Conservation (phyloP, 169 alveolate genomes). For the Cryptosporidium andersoni region DNA sequence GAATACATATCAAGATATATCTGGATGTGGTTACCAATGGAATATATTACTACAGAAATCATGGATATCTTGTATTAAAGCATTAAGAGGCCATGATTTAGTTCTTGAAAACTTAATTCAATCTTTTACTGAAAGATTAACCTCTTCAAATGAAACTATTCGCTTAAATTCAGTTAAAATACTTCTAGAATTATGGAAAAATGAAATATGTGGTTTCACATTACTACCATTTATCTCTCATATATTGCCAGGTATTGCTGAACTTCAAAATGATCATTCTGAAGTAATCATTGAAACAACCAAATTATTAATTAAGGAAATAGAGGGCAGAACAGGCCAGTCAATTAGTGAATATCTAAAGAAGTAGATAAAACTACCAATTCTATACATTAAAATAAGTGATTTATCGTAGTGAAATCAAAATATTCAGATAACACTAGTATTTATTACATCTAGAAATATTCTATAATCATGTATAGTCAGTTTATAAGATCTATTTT, state of each 20-base stretch:
- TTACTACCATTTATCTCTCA: constrained; percentile 37
- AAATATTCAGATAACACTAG: neutral
- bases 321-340: constrained; percentile 68
- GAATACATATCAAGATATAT: neutral
- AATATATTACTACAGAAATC: constrained; percentile 14
- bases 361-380: neutral
- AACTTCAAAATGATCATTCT: constrained; percentile 44
- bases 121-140: constrained; percentile 11
- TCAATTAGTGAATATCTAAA: constrained; percentile 13
- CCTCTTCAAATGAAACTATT: constrained; percentile 15
- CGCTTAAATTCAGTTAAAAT: constrained; percentile 28
- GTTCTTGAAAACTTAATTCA: constrained; percentile 22
- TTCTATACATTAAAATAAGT: neutral
- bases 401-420: neutral
- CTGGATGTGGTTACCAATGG: constrained; percentile 63
- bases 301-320: constrained; percentile 17
- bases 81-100: constrained; percentile 32
- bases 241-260: constrained; percentile 26
- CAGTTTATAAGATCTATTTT: no score
- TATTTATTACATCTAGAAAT: no score
- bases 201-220: constrained; percentile 23
- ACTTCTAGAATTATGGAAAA: constrained; percentile 29
- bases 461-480: no score
- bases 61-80: constrained; percentile 18
- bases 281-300: constrained; percentile 29